Conservation (phyloP, 1,284 basidiomycete genomes). For the Sanghuangporus baumii region DNA sequence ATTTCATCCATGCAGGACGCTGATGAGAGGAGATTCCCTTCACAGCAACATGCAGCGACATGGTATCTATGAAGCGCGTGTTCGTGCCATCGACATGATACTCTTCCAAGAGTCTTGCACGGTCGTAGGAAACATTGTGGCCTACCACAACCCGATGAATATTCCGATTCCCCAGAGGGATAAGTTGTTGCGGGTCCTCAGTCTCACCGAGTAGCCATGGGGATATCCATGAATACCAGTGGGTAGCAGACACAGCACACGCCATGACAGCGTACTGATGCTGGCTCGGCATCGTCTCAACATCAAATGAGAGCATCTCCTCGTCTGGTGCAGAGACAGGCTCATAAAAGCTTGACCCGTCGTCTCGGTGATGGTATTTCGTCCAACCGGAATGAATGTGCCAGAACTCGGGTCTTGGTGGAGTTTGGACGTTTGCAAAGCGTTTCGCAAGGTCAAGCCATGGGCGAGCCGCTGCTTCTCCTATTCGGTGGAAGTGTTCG, state of each 20-base stretch:
- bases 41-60: constrained; percentile 92
- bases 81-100: constrained; percentile 67
- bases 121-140: constrained; percentile 95
- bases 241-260: constrained; percentile 74
- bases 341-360: constrained; percentile 64
- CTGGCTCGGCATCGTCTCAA: constrained; percentile 87
- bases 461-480: constrained; percentile 68
- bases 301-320: constrained; percentile 83
- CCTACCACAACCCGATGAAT: constrained; percentile 74
- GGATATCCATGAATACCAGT: constrained; percentile 96
- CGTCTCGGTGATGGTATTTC: constrained; percentile 63
- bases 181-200: constrained; percentile 62
- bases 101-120: constrained; percentile 81
- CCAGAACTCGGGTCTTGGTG: constrained; percentile 70
- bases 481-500: constrained; percentile 88
- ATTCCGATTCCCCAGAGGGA: constrained; percentile 60
- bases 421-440: constrained; percentile 53
- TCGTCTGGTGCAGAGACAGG: constrained; percentile 64
- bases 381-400: constrained; percentile 86
- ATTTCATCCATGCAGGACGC: constrained; percentile 87
- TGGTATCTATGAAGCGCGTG: constrained; percentile 91
- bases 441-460: constrained; percentile 73
- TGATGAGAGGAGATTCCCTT: constrained; percentile 95
- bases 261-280: constrained; percentile 87
- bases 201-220: constrained; percentile 83